phyloP scores from a whole-genome alignment of 192 early-diverging fungal species.

The Coemansia sp. region DNA sequence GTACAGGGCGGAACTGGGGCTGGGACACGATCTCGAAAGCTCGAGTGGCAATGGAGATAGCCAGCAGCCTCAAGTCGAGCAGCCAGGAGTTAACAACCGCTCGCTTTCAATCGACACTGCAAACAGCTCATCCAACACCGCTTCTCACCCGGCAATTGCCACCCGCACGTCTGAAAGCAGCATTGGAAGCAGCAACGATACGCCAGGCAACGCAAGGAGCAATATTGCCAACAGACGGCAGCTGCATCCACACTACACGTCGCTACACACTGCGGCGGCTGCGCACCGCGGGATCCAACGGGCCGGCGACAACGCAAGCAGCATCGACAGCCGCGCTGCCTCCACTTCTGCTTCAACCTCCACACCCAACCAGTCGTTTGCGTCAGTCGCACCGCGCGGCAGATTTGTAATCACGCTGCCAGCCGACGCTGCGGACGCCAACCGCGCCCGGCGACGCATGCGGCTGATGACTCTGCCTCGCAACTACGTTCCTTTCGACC shows the following conservation, averaged over 20 bases:
- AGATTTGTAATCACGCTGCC: neutral
- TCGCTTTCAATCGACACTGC: constrained; percentile 23
- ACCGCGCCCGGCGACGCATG: neutral
- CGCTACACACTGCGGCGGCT: constrained; percentile 1
- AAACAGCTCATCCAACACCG: constrained; percentile 17
- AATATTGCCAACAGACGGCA: constrained; percentile 10
- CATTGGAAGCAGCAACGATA: constrained; percentile 8
- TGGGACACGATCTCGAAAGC: neutral
- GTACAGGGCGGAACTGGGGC: neutral
- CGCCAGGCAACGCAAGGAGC: neutral
- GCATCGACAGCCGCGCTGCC: neutral
- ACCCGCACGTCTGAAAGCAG: constrained; percentile 32
- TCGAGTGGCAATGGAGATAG: neutral
- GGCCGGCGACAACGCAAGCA: constrained; percentile 22
- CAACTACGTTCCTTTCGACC: constrained; percentile 37
- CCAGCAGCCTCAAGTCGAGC: constrained; percentile 4
- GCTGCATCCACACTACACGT: constrained; percentile 4
- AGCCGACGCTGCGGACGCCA: neutral
- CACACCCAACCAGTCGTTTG: neutral
- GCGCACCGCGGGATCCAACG: constrained; percentile 10
- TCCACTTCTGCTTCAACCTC: neutral
- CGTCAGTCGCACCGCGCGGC: neutral
- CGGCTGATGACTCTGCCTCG: constrained; percentile 27
- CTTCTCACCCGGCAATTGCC: neutral
- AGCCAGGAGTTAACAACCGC: constrained; percentile 21